phyloP scores from a whole-genome alignment of 176 grass and related monocot genomes.

The Avena insularis region DNA sequence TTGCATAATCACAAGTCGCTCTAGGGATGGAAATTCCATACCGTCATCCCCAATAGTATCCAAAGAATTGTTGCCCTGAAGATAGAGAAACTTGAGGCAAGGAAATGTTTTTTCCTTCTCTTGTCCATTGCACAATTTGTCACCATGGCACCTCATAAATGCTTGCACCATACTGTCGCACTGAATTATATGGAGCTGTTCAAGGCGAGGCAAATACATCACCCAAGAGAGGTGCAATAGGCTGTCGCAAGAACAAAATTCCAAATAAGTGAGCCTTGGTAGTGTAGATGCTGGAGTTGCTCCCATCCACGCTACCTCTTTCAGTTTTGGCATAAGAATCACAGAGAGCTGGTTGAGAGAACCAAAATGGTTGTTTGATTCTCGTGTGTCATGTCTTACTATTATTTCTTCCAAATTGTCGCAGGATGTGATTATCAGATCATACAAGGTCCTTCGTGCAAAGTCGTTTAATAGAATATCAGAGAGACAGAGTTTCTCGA shows the following conservation, averaged over 20 bases:
- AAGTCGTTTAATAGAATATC: neutral
- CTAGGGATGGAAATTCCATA: slow-evolving; percentile 13
- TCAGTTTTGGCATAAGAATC: neutral
- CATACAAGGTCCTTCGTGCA: slow-evolving; percentile 11
- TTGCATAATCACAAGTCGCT: neutral
- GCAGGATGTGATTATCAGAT: neutral
- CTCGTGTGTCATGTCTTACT: neutral
- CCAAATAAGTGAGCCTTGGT: neutral
- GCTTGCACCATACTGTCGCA: neutral
- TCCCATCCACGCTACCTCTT: neutral
- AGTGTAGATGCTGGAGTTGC: slow-evolving; percentile 6
- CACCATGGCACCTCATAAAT: neutral
- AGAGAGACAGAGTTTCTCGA: neutral
- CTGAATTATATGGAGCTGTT: neutral
- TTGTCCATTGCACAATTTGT: neutral
- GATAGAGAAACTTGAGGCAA: neutral
- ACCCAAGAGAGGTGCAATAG: slow-evolving; percentile 7
- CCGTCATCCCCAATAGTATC: neutral
- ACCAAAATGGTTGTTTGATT: neutral
- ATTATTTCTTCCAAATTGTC: neutral
- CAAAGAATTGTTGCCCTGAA: neutral
- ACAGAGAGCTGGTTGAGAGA: neutral
- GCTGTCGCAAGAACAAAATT: neutral
- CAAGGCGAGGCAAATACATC: slow-evolving; percentile 3
- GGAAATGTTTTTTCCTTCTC: neutral